These are phyloP conservation scores for Suhomyces terraborum DNA, from an alignment of 1,139 yeast species.

Conservation along the genomic window DNA sequence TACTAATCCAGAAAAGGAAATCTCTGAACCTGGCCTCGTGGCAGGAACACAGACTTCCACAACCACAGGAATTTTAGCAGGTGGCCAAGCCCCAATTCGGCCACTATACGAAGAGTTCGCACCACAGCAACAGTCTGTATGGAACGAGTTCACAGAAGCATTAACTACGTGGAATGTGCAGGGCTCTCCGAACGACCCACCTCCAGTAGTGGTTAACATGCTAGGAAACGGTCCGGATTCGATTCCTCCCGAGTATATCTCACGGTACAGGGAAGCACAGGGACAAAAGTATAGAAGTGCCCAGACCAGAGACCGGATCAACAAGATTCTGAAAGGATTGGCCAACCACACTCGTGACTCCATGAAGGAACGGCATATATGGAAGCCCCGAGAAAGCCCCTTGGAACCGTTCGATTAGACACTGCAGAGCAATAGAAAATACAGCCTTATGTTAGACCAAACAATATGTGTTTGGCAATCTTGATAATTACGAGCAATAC, in stretches of 20 bases:
- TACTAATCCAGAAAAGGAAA: no score
- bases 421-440: no score
- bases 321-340: conserved; percentile 22
- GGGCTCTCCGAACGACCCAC: background rate
- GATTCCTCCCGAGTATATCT: background rate
- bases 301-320: conserved; percentile 17
- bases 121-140: conserved; percentile 9
- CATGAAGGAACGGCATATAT: conserved; percentile 22
- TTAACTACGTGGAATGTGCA: background rate
- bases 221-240: background rate
- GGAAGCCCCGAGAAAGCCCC: background rate
- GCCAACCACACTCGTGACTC: conserved; percentile 20
- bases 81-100: background rate
- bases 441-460: no score
- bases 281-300: conserved; percentile 14
- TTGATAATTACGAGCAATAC: background rate
- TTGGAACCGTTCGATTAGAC: no score
- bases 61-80: no score
- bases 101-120: conserved; percentile 1
- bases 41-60: no score
- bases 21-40: no score
- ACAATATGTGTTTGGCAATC: background rate
- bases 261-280: conserved; percentile 11
- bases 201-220: background rate
- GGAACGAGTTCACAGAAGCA: background rate